These are phyloP conservation scores for Quercus berberidifolia DNA, from an alignment of 306 rosid species.

Conservation along the genomic window DNA sequence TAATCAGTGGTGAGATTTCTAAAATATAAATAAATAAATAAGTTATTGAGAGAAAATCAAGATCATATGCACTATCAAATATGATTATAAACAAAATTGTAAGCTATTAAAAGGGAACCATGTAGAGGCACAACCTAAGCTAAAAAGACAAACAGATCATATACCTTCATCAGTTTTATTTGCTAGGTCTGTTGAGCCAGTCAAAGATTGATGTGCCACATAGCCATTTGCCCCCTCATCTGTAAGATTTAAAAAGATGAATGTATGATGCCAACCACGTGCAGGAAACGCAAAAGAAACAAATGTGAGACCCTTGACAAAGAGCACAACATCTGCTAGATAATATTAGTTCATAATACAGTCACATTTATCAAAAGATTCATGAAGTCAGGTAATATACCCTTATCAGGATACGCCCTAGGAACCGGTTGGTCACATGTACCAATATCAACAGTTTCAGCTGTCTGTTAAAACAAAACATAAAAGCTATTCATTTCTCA, in stretches of 20 bases:
- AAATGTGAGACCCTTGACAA: not conserved
- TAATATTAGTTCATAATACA: not conserved
- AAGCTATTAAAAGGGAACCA: not conserved
- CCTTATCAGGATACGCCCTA: conserved; percentile 80
- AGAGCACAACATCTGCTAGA: not conserved
- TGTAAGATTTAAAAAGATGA: conserved; percentile 36
- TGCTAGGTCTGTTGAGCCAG: conserved; percentile 40
- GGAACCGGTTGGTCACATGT: conserved; percentile 92
- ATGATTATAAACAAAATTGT: conserved; percentile 9
- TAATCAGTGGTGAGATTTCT: no score
- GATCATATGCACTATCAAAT: not conserved
- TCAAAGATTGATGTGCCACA: conserved; percentile 36
- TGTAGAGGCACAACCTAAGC: not conserved
- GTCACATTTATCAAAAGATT: conserved; percentile 10
- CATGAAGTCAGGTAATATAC: conserved; percentile 37
- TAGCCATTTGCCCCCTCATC: conserved; percentile 66
- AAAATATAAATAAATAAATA: no score
- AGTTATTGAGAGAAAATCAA: not conserved
- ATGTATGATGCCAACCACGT: conserved; percentile 10
- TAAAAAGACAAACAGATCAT: conserved; percentile 9
- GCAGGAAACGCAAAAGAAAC: not conserved
- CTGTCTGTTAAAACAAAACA: conserved; percentile 40
- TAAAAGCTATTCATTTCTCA: not conserved
- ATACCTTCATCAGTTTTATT: conserved; percentile 69
- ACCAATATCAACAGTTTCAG: conserved; percentile 86